Conservation (phyloP, 805 yeast genomes). For the Starmerella tilneyi region DNA sequence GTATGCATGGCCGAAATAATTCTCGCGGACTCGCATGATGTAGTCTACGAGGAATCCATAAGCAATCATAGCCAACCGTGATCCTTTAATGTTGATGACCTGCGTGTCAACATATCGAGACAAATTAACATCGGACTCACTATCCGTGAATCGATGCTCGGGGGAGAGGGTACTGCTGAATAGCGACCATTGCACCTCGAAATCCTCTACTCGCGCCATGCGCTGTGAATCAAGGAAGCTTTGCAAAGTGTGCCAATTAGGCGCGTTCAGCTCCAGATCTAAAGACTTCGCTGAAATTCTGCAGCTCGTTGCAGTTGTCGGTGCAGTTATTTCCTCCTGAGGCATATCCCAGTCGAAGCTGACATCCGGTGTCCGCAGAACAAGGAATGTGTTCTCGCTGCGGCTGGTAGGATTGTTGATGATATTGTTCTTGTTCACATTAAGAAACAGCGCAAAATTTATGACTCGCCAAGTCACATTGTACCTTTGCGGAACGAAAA, state of each 20-base stretch:
- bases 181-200: slow-evolving; percentile 56
- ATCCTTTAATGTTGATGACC: slow-evolving; percentile 53
- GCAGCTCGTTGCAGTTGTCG: slow-evolving; percentile 23
- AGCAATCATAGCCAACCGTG: slow-evolving; percentile 54
- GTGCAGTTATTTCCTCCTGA: slow-evolving; percentile 33
- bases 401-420: slow-evolving; percentile 81
- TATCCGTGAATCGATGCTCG: slow-evolving; percentile 35
- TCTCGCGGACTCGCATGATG: slow-evolving; percentile 65
- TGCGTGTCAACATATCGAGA: slow-evolving; percentile 42
- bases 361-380: slow-evolving; percentile 57
- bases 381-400: slow-evolving; percentile 64
- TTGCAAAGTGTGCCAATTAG: slow-evolving; percentile 83
- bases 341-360: slow-evolving; percentile 47
- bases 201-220: slow-evolving; percentile 59
- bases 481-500: slow-evolving; percentile 64
- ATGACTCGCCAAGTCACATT: slow-evolving; percentile 47
- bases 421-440: slow-evolving; percentile 79
- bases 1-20: slow-evolving; percentile 80
- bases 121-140: slow-evolving; percentile 35
- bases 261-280: slow-evolving; percentile 58
- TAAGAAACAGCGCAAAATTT: slow-evolving; percentile 53
- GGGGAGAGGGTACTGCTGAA: slow-evolving; percentile 37
- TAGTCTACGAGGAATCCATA: slow-evolving; percentile 74
- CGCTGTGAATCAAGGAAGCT: slow-evolving; percentile 54
- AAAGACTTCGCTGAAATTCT: slow-evolving; percentile 41